A percentile compares a stretch with the other conserved stretches of the same genome.
Conservation (phyloP, 2,329 filamentous ascomycete species). For the Aspergillus sp. region DNA sequence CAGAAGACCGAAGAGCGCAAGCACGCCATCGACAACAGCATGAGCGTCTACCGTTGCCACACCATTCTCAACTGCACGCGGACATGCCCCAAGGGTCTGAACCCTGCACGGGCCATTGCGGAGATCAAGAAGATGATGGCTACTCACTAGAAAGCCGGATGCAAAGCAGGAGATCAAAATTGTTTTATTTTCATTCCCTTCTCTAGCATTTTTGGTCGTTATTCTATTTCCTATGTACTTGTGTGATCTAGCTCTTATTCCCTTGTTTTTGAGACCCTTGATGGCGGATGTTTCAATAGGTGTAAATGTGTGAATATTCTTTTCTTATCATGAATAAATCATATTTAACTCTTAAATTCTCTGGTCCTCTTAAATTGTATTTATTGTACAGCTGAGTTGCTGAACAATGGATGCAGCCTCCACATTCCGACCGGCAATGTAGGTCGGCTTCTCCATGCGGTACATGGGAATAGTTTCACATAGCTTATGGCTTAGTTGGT, state of each 20-base stretch:
- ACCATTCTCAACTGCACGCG: slow-evolving; percentile 98
- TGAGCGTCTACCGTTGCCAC: slow-evolving; percentile 98
- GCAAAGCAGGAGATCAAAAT: slow-evolving; percentile 10
- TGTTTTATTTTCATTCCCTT: slow-evolving; percentile 16
- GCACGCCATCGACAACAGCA: slow-evolving; percentile 92
- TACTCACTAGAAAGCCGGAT: slow-evolving; percentile 23
- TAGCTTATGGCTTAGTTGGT: slow-evolving; percentile 23
- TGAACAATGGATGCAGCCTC: neutral
- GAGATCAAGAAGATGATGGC: slow-evolving; percentile 99
- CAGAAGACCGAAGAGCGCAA: slow-evolving; percentile 86
- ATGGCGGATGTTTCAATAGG: slow-evolving; percentile 29
- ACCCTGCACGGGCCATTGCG: slow-evolving; percentile 91
- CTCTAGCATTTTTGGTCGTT: slow-evolving; percentile 13
- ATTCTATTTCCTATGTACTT: slow-evolving; percentile 14
- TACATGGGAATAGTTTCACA: neutral
- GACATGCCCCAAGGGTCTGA: slow-evolving; percentile 97
- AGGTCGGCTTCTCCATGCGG: neutral
- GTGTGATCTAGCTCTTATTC: slow-evolving; percentile 21
- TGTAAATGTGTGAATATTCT: slow-evolving; percentile 28
- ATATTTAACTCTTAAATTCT: neutral
- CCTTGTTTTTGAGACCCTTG: slow-evolving; percentile 23
- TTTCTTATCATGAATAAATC: slow-evolving; percentile 10
- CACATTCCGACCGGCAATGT: neutral
- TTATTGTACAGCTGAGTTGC: too few species aligned
- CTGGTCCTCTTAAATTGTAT: too few species aligned